Evolutionary conservation across 164 flowering plant species (phyloP), one percentile per base, ranked within the genome.

Genomic region (Aristolochia fimbriata): DNA sequence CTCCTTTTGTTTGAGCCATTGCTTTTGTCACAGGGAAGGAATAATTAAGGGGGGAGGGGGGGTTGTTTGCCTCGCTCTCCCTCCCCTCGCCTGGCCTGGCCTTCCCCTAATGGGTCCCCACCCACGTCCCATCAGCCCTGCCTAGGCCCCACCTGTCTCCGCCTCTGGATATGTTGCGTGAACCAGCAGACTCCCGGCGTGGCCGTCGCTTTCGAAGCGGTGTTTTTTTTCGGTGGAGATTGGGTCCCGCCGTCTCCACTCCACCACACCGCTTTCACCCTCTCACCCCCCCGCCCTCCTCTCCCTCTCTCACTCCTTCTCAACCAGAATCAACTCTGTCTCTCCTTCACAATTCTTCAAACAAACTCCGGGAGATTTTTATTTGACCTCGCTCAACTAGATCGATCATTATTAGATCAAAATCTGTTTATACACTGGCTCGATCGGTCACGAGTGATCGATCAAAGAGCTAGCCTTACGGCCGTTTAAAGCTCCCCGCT

Each of bases 1-100:
- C 81, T 72, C 58, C 74, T 78, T 80, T 74, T 64, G 57, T 74
- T 62, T 62, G 68, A 70, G 64, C 76, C 71, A 67, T 77, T 75
- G 75, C 81, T 81, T 80, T 81, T 78, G 22, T 71, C 74, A 66
- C 69, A 75, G 81, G 75, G 66, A 80, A 78, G 80, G 81, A 82
- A 82, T 72, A 52, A 52, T 37, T 37, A 37, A 37, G 11, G 43
- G 10, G 43, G 5, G 30, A 2, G 2, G 30, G 2, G 2, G 2
- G 3, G 1, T 37, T 71, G 68, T 62, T 71, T 73, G 76, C 72
- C 68, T 23, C n/a, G 22, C 71, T 66, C 67, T 57, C 69, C 74
- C 65, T 66, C 30, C 3, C 64, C 62, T 56, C 68, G 70, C 74
- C 78, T 78, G 68, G 76, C 76, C 77, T 62, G 60, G 24, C 1